Conservation (phyloP, 768 basidiomycete species). For the Termitomyces sp. region DNA sequence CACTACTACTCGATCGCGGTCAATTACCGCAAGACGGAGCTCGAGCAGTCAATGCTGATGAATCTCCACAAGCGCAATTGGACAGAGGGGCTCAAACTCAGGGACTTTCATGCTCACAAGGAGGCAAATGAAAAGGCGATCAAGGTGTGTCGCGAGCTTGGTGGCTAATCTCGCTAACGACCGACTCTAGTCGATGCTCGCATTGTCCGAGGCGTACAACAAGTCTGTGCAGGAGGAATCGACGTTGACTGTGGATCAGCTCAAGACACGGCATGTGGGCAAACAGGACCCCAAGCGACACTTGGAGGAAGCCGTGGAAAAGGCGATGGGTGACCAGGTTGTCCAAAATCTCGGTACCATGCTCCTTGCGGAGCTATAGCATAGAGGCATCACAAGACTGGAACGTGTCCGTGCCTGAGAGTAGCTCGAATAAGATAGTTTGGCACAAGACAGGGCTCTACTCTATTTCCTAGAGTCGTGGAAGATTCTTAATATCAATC, state of each 20-base stretch:
- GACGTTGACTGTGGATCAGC: conserved; percentile 87
- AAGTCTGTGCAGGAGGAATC: conserved; percentile 98
- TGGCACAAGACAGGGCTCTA: conserved; percentile 7
- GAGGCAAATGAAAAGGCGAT: conserved; percentile 89
- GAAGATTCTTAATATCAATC: neutral
- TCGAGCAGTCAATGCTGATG: conserved; percentile 98
- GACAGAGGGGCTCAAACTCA: conserved; percentile 93
- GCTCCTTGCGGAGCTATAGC: conserved; percentile 89
- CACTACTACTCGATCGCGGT: conserved; percentile 99
- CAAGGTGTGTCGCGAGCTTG: conserved; percentile 86
- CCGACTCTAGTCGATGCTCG: conserved; percentile 97
- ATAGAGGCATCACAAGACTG: conserved; percentile 38
- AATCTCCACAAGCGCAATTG: conserved; percentile 98
- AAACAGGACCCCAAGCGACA: conserved; percentile 99
- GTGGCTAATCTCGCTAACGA: too few species aligned
- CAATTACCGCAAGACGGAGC: conserved; percentile 96
- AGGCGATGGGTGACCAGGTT: conserved; percentile 96
- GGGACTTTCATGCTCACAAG: conserved; percentile 87
- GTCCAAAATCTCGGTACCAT: conserved; percentile 94
- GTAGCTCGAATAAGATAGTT: neutral
- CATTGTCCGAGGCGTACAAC: conserved; percentile 90
- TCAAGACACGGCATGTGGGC: conserved; percentile 96
- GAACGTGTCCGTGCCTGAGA: conserved; percentile 20
- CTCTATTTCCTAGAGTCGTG: conserved; percentile 9
- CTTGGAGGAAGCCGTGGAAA: conserved; percentile 95